Evolutionary conservation across 257 asterid genomes (phyloP), one percentile per base, ranked within the genome.

Genomic region (Phtheirospermum japonicum): DNA sequence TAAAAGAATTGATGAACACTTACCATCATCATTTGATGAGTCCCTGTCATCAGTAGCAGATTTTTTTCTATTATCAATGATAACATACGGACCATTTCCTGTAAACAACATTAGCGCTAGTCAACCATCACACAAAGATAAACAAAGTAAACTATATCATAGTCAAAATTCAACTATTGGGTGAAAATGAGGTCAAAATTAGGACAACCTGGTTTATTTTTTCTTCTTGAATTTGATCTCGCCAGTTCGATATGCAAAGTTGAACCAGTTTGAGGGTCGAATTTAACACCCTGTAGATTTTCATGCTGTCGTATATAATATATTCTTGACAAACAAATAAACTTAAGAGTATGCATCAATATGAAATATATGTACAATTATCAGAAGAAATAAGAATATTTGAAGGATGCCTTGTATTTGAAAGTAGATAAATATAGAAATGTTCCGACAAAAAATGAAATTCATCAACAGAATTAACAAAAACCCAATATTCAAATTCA

Each of bases 41-140:
- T 78, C 90, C 73, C 79, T 79, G 13, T 78, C 84, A 28, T 74
- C 80, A 11, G 73, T 62, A 19, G 62, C 79, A 46, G 80, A 65
- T 72, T 71, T 83, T 12, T 59, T 74, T 79, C 99, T 79, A 55
- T 74, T 85, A 76, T 92, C 97, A 61, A 89, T 92, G 56, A 92
- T 97, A 57, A 89, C 87, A 77, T 92, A 92, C 6, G 99, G 96
- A 59, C 97, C 99, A 69, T 82, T 79, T 74, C 96, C 99, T 92
- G 84, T 57, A 16, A 68, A 61, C 12, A 76, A 66, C 63, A 63
- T 54, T 52, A 62, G 58, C 16, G 10, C 36, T 60, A 19, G 45
- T 66, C 57, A 75, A 46, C 67, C 54, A 55, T 42, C 58, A 52
- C 5, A 32, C 34, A 51, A 39, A 56, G 68, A 49, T 32, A 63